Percentiles rank a stretch among this genome's conserved stretches.
Conservation (phyloP, 2,329 filamentous ascomycete genomes). For the Ophiostoma novo-ulmi region DNA sequence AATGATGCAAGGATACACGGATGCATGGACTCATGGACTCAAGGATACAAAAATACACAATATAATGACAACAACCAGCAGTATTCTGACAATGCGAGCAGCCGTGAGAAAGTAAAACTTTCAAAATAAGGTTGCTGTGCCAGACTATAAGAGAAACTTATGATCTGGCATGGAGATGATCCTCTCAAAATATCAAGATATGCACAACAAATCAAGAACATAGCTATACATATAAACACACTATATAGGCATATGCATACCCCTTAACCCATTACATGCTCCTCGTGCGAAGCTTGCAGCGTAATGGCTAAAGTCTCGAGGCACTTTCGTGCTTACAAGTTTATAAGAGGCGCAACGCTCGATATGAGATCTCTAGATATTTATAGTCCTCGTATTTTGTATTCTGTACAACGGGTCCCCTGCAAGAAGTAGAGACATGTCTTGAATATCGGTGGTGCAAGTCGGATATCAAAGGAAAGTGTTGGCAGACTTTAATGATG, state of each 20-base stretch:
- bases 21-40: not conserved
- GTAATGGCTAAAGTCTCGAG: not conserved
- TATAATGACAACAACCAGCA: not conserved
- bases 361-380: not conserved
- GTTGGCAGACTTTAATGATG: not conserved
- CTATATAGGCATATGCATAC: not conserved
- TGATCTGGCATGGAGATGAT: not conserved
- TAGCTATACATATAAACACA: not conserved
- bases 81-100: not conserved
- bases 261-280: not conserved
- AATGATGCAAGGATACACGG: not conserved
- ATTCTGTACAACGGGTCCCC: not conserved
- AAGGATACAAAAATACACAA: not conserved
- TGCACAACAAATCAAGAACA: not conserved
- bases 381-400: slow-evolving; percentile 10
- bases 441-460: not conserved
- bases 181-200: not conserved
- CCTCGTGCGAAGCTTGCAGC: not conserved
- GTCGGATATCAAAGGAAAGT: not conserved
- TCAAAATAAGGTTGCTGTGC: not conserved
- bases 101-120: not conserved
- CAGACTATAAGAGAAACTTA: not conserved
- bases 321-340: not conserved
- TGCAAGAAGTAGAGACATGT: not conserved
- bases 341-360: not conserved